Percentiles rank a stretch among this genome's conserved stretches.
phyloP scores from a whole-genome alignment of 768 basidiomycete genomes.

The Mycena kentingensis region DNA sequence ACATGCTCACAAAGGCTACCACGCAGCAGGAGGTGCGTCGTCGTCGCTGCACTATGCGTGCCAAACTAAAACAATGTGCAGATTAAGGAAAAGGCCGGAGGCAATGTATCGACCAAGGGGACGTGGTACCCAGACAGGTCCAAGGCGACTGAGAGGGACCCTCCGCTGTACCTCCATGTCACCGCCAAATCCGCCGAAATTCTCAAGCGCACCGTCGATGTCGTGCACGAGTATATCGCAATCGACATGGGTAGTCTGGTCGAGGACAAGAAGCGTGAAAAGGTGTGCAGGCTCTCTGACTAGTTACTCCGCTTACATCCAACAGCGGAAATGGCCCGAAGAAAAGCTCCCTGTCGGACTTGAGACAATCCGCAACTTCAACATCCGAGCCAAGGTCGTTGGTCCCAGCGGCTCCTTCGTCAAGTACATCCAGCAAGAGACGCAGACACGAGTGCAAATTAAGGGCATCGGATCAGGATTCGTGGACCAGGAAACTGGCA shows the following conservation, averaged over 20 bases:
- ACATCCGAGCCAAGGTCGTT: conserved; percentile 96
- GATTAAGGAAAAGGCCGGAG: conserved; percentile 93
- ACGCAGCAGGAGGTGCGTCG: conserved; percentile 84
- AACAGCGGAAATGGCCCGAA: conserved; percentile 94
- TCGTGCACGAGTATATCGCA: conserved; percentile 70
- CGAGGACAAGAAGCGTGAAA: conserved; percentile 77
- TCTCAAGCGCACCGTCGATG: conserved; percentile 68
- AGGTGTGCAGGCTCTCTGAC: conserved; percentile 44
- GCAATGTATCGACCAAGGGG: conserved; percentile 90
- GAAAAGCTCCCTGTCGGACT: conserved; percentile 90
- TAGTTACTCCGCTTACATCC: not conserved
- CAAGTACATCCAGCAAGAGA: conserved; percentile 97
- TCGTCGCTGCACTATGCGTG: not conserved
- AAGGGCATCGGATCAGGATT: conserved; percentile 95
- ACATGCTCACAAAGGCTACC: conserved; percentile 89
- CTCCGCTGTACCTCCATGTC: conserved; percentile 92
- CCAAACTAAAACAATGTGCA: conserved; percentile 33
- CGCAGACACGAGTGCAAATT: conserved; percentile 94
- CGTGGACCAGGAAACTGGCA: conserved; percentile 83
- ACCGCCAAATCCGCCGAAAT: conserved; percentile 70
- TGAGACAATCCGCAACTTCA: conserved; percentile 93
- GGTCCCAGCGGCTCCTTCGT: conserved; percentile 96
- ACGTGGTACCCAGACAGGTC: conserved; percentile 93
- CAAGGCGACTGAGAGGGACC: conserved; percentile 90
- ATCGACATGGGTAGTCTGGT: conserved; percentile 81